Evolutionary conservation across 768 basidiomycete genomes (phyloP).

Genomic region (Tephrocybe sp.): DNA sequence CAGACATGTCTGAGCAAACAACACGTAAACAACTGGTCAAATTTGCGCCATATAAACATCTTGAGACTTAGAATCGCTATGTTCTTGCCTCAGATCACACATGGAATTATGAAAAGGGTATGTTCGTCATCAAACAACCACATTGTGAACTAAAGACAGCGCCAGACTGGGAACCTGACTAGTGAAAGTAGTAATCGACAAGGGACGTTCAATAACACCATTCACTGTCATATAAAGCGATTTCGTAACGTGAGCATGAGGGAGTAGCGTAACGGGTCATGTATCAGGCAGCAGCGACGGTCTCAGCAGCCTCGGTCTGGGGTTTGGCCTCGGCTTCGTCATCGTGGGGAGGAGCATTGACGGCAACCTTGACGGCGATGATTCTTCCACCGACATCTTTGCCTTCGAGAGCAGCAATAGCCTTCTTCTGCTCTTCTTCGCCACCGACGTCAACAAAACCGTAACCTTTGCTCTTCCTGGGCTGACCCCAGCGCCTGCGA

Average conservation of each 20-base stretch:
- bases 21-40: constrained; percentile 16
- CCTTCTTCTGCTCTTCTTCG: constrained; percentile 90
- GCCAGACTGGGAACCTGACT: constrained; percentile 45
- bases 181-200: constrained; percentile 19
- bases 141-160: constrained; percentile 38
- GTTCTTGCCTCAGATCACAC: not conserved
- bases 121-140: constrained; percentile 21
- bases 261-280: constrained; percentile 20
- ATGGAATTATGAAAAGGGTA: not conserved
- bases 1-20: constrained; percentile 50
- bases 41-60: not conserved
- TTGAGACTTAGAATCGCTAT: too few relatives aligned
- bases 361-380: constrained; percentile 94
- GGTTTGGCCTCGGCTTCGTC: constrained; percentile 44
- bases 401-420: constrained; percentile 82
- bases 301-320: constrained; percentile 26
- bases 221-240: constrained; percentile 29
- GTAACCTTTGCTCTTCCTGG: constrained; percentile 92
- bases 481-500: constrained; percentile 78
- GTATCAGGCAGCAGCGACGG: constrained; percentile 26
- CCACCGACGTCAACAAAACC: constrained; percentile 95
- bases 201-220: constrained; percentile 13
- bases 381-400: constrained; percentile 84
- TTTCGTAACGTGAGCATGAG: constrained; percentile 34
- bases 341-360: constrained; percentile 72